Evolutionary conservation across 495 filamentous ascomycete species (phyloP), one percentile per base, ranked within the genome.

Genomic region (Penicillium malachiteum): DNA sequence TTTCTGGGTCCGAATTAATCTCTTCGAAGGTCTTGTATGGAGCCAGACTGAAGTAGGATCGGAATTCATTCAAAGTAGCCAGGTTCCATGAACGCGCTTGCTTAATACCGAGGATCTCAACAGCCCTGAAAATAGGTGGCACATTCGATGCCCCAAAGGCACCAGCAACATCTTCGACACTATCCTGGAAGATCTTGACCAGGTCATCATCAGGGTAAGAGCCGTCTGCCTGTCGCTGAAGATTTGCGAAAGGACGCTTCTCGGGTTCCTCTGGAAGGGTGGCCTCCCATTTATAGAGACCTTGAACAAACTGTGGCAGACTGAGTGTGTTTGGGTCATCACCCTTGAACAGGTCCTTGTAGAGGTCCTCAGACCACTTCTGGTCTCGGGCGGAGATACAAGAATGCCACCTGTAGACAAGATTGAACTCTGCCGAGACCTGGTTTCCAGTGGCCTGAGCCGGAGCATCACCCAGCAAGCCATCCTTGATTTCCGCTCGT

Each of bases 61-160:
- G 78, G 74, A 96, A 92, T 68, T 96, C 92, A 67, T 96, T 96
- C 49, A 96, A 73, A 3, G 88, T 87, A 1, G 87, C 87, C 18
- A 92, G 63, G 57, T 91, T 90, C 92, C 92, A 96, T 16, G 82
- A 79, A 9, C 92, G 84, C 3, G 87, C 86, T 59, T 95, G 90
- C 58, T 90, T 81, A 52, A 96, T 96, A 35, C 92, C 91, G 0
- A 96, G 78, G 41, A 93, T 87, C 65, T 96, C 92, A 13, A 96
- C 78, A 11, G 83, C 81, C 46, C 82, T 82, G 76, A 96, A 80
- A 40, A 88, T 78, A 11, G 75, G 71, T 0, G 92, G 92, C 0
- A 95, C 87, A 57, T 89, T 86, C 7, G 85, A 84, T 3, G 87
- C 87, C 4, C 92, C 92, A 58, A 84, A 87, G 0, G 82, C 78